Percentiles rank a stretch among this genome's conserved stretches.
Conservation (phyloP, 345 rosid genomes). For the Populus euphratica region DNA sequence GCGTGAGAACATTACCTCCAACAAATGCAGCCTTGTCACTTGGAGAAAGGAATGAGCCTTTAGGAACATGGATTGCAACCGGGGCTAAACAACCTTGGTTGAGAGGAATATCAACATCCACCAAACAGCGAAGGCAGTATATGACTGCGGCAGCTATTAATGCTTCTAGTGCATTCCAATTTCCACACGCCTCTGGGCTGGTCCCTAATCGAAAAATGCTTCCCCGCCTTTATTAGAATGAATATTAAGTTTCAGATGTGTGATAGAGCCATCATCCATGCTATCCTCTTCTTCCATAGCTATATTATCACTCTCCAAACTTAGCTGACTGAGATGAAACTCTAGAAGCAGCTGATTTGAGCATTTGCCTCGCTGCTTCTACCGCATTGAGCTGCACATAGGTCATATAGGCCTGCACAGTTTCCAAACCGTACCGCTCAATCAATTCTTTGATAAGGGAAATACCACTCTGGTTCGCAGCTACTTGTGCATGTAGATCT, state of each 20-base stretch:
- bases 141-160: conserved; percentile 93
- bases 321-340: conserved; percentile 39
- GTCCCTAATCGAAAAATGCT: conserved; percentile 93
- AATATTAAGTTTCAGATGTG: conserved; percentile 70
- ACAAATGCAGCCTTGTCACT: conserved; percentile 94
- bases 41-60: conserved; percentile 86
- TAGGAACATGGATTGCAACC: conserved; percentile 66
- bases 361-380: conserved; percentile 94
- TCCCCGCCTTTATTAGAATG: conserved; percentile 60
- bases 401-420: conserved; percentile 91
- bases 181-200: conserved; percentile 87
- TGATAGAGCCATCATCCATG: conserved; percentile 92
- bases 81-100: conserved; percentile 96
- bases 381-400: conserved; percentile 89
- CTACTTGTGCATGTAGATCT: conserved; percentile 94
- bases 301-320: conserved; percentile 28
- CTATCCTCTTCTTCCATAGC: conserved; percentile 77
- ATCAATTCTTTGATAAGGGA: conserved; percentile 78
- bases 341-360: conserved; percentile 68
- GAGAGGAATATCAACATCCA: conserved; percentile 87
- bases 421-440: conserved; percentile 75
- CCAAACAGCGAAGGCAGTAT: conserved; percentile 85
- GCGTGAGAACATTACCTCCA: conserved; percentile 93
- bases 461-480: conserved; percentile 96
- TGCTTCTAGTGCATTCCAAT: conserved; percentile 98